A percentile compares a stretch with the other conserved stretches of the same genome.
These are phyloP conservation scores for Diplodia corticola DNA, from an alignment of 2,329 filamentous ascomycete genomes.

Conservation along the genomic window DNA sequence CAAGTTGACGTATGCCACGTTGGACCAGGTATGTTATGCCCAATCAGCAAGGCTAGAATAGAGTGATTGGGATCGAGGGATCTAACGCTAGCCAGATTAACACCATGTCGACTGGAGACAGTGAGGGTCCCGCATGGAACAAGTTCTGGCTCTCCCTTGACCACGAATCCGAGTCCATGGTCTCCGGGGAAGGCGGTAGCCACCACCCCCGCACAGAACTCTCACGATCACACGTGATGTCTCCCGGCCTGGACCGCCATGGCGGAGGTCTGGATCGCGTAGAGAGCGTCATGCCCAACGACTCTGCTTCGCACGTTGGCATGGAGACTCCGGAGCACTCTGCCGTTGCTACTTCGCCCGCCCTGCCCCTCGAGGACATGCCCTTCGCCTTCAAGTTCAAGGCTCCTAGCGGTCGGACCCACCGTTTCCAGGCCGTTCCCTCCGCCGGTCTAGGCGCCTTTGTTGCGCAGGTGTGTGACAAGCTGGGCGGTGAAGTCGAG, in stretches of 20 bases:
- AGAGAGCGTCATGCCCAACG: constrained; percentile 86
- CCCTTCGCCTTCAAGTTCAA: constrained; percentile 99
- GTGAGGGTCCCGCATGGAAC: constrained; percentile 96
- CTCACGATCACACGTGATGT: constrained; percentile 74
- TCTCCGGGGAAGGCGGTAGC: constrained; percentile 85
- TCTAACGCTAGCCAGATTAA: constrained; percentile 60
- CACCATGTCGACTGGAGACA: constrained; percentile 84
- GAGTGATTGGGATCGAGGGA: neutral
- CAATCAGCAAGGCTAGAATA: neutral
- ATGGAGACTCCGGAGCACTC: constrained; percentile 74
- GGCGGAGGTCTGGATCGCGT: constrained; percentile 60
- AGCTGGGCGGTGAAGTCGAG: constrained; percentile 82
- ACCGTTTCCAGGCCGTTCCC: constrained; percentile 82
- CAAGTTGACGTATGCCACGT: constrained; percentile 94
- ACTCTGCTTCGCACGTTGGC: constrained; percentile 92
- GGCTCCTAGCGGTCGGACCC: constrained; percentile 89
- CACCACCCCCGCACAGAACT: constrained; percentile 66
- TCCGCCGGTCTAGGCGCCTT: constrained; percentile 79
- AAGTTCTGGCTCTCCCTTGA: constrained; percentile 99
- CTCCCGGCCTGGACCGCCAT: constrained; percentile 69
- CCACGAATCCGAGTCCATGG: constrained; percentile 91
- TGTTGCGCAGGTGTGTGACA: constrained; percentile 73
- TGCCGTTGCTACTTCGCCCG: constrained; percentile 57
- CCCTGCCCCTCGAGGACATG: constrained; percentile 60
- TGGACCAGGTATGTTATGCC: constrained; percentile 74